These are phyloP conservation scores for Ceratocystis diversiconidia DNA, from an alignment of 2,329 filamentous ascomycete genomes.

Conservation along the genomic window DNA sequence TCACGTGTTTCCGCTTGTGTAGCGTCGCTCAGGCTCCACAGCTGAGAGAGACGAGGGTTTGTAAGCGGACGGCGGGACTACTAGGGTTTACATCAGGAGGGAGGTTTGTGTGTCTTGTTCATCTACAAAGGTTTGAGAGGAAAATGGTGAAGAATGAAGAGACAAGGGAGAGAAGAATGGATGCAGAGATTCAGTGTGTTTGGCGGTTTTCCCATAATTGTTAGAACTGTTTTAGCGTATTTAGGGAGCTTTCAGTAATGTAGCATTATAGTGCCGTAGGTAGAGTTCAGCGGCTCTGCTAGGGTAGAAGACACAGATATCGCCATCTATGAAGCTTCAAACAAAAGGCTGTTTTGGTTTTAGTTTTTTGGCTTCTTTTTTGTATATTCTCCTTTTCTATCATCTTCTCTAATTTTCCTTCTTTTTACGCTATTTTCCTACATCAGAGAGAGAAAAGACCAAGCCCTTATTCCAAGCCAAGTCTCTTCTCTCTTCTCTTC, in stretches of 20 bases:
- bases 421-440: background rate
- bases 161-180: no score
- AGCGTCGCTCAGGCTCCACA: background rate
- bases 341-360: background rate
- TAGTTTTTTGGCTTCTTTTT: background rate
- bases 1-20: background rate
- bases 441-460: background rate
- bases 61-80: background rate
- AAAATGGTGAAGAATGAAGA: no score
- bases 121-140: no score
- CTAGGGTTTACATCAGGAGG: background rate
- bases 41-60: background rate
- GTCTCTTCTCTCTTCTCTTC: background rate
- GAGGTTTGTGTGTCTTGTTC: background rate
- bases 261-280: background rate
- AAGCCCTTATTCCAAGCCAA: background rate
- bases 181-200: no score
- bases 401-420: background rate
- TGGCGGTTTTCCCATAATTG: no score
- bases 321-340: background rate
- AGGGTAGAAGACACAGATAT: background rate
- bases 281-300: background rate
- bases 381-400: background rate
- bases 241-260: no score
- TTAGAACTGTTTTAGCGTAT: no score